Conservation (phyloP, 1,139 yeast species). For the Spencermartinsiella ligniputridi region DNA sequence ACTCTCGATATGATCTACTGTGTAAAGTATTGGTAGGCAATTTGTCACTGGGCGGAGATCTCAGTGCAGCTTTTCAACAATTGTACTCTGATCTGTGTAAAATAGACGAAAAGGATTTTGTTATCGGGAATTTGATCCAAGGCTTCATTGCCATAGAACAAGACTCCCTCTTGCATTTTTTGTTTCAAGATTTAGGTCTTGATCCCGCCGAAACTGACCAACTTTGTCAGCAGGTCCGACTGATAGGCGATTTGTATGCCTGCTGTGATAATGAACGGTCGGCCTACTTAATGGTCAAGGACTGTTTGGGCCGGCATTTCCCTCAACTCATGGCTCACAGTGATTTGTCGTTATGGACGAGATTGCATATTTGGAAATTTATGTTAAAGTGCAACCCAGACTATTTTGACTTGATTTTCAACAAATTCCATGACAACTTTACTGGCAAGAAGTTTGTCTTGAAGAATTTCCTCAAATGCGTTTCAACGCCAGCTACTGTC, state of each 20-base stretch:
- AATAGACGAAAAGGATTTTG: constrained; percentile 12
- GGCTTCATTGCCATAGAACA: constrained; percentile 11
- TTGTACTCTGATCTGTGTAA: constrained; percentile 13
- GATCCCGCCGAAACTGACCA: constrained; percentile 1
- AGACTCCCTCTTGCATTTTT: constrained; percentile 11
- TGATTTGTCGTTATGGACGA: constrained; percentile 10
- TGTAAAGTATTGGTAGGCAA: constrained; percentile 13
- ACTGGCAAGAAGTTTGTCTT: constrained; percentile 8
- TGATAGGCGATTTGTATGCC: neutral
- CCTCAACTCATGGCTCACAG: constrained; percentile 14
- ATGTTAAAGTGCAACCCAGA: constrained; percentile 5
- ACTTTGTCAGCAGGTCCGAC: neutral
- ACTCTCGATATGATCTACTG: constrained; percentile 8
- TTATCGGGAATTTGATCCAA: constrained; percentile 13
- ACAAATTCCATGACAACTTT: constrained; percentile 9
- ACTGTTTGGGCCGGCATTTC: constrained; percentile 6
- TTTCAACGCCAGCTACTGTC: neutral
- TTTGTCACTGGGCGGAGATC: constrained; percentile 12
- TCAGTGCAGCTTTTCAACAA: constrained; percentile 10
- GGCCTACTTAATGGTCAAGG: constrained; percentile 1
- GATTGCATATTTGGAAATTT: constrained; percentile 8
- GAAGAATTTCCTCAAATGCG: constrained; percentile 3
- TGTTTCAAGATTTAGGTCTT: constrained; percentile 14
- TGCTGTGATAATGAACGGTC: constrained; percentile 3
- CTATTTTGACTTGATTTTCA: constrained; percentile 8